These are phyloP conservation scores for Saccharomycopsis guyanensis DNA, from an alignment of 805 yeast species.

Conservation along the genomic window DNA sequence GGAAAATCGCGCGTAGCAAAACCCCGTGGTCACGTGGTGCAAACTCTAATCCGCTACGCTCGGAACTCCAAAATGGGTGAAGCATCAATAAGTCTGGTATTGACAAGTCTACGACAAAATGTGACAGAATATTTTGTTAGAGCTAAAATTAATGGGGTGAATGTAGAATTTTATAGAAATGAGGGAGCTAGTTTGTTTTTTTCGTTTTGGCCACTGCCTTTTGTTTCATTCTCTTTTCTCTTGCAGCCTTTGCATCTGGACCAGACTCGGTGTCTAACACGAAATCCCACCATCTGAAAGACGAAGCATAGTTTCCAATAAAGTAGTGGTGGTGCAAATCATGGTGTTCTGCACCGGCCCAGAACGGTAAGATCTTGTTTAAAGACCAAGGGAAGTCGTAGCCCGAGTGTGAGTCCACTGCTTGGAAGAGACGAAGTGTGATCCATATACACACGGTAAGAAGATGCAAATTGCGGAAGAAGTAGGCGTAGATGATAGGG, in stretches of 20 bases:
- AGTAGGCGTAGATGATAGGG: conserved; percentile 76
- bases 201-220: conserved; percentile 43
- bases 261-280: conserved; percentile 86
- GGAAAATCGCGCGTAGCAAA: no score
- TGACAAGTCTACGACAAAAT: no score
- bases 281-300: conserved; percentile 95
- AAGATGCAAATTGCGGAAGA: conserved; percentile 72
- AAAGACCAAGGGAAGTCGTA: conserved; percentile 97
- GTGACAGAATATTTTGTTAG: no score
- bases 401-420: conserved; percentile 96
- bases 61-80: no score
- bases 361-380: conserved; percentile 85
- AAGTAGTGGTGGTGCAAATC: conserved; percentile 96
- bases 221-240: conserved; percentile 58
- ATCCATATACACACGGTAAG: conserved; percentile 90
- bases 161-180: no score
- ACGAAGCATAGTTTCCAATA: conserved; percentile 90
- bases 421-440: conserved; percentile 82
- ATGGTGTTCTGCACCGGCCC: conserved; percentile 99
- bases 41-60: no score
- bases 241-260: conserved; percentile 62
- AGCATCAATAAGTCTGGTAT: no score
- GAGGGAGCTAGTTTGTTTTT: not conserved
- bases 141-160: no score
- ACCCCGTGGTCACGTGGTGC: no score